Base-by-base conservation (phyloP, 1,284 basidiomycete species). In the Ganoderma leucocontextum region DNA sequence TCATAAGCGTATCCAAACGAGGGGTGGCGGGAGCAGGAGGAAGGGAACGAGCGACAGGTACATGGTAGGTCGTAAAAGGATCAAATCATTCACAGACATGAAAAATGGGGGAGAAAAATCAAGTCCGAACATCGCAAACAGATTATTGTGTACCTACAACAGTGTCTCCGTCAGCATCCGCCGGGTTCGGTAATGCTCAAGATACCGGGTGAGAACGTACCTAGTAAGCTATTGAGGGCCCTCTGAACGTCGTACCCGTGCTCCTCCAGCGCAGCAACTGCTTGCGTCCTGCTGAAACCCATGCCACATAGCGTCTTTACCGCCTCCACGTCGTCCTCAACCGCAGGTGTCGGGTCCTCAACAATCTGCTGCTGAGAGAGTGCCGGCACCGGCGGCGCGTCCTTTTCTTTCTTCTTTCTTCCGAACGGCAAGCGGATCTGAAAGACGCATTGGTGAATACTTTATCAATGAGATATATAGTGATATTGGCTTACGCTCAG, bases 281-380 rank as follows among this genome's bases (percentile, higher is more conserved):
- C 92, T 77, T 95, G 90, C n/a, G 83, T 80, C 60, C 94, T 87
- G 73, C 86, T 90, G 83, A 96, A 96, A 47, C 95, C 94, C 94
- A 96, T 95, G 38, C 84, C 86, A 60, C 87, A 87, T 57, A 96
- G 82, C 74, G 91, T 90, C 77, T 92, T 95, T 41, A 96, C 92
- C 0, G 89, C 82, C 72, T 91, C 89, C 6, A 91, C 89, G 71
- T 95, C 94, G 70, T 94, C 93, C 38, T 90, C 90, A 12, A 85
- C 83, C 2, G 85, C 86, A 0, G 91, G 88, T 5, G 89, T 86
- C 8, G 74, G 75, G 17, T 86, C 81, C 65, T 88, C 85, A 66
- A 89, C 78, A 79, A 76, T 88, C 81, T 67, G 84, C 77, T 68
- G 81, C 57, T 84, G 82, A 5, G 83, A 79, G 1, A 81, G 74